A percentile compares a stretch with the other conserved stretches of the same genome.
Conservation (phyloP, 129 eudicot genomes). For the Lactuca sativa region DNA sequence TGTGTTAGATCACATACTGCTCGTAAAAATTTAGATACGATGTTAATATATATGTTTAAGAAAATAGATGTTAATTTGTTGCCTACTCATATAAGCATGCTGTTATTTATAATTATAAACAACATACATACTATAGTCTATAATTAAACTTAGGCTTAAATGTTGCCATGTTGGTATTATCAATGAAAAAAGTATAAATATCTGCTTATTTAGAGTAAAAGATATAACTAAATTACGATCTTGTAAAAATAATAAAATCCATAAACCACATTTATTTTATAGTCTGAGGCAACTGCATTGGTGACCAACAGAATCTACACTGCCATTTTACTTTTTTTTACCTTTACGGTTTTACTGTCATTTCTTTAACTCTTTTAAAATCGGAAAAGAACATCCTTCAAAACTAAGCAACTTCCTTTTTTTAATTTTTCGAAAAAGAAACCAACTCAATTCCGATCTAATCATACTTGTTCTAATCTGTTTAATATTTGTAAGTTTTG, state of each 20-base stretch:
- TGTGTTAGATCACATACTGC: too few relatives aligned
- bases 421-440: neutral
- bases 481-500: neutral
- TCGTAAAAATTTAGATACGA: too few relatives aligned
- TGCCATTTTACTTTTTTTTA: neutral
- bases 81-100: too few relatives aligned
- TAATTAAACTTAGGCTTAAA: too few relatives aligned
- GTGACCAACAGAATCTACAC: slow-evolving; percentile 28
- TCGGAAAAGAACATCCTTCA: neutral
- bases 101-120: too few relatives aligned
- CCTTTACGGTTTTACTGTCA: slow-evolving; percentile 23
- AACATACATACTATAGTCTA: too few relatives aligned
- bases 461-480: neutral
- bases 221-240: too few relatives aligned
- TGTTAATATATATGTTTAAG: too few relatives aligned
- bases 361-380: slow-evolving; percentile 22
- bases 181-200: too few relatives aligned
- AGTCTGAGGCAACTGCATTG: slow-evolving; percentile 7
- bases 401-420: neutral
- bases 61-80: too few relatives aligned
- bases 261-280: neutral
- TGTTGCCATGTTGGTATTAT: too few relatives aligned
- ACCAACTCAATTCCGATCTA: neutral
- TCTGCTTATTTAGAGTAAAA: too few relatives aligned
- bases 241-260: neutral